These are phyloP conservation scores for Microcyclospora pomicola DNA, from an alignment of 2,329 filamentous ascomycete genomes.

Conservation along the genomic window DNA sequence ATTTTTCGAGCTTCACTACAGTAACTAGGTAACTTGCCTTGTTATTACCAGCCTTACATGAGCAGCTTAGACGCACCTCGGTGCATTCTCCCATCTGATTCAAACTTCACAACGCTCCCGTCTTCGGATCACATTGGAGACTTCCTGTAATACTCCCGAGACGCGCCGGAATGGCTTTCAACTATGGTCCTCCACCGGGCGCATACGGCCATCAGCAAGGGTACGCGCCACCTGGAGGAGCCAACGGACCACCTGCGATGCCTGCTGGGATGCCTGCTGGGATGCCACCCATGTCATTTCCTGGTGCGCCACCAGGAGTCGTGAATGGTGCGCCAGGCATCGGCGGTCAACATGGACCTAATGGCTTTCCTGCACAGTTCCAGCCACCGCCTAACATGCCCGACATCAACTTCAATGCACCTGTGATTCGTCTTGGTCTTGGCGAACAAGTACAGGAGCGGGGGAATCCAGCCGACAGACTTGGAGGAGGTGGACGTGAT, in stretches of 20 bases:
- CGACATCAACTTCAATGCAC: slow-evolving; percentile 96
- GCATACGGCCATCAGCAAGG: slow-evolving; percentile 61
- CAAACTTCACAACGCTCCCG: neutral
- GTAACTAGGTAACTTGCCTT: too few relatives aligned
- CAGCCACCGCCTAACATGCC: slow-evolving; percentile 83
- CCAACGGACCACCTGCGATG: slow-evolving; percentile 33
- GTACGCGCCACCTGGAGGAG: slow-evolving; percentile 40
- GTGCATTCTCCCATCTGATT: too few relatives aligned
- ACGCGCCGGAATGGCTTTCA: slow-evolving; percentile 19
- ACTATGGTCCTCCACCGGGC: slow-evolving; percentile 29
- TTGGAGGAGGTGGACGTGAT: slow-evolving; percentile 8
- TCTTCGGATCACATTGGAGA: neutral
- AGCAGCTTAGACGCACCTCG: too few relatives aligned
- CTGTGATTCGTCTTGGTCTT: slow-evolving; percentile 85
- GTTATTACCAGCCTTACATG: too few relatives aligned
- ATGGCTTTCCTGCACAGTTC: slow-evolving; percentile 64
- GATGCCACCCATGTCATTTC: slow-evolving; percentile 29
- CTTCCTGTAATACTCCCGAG: neutral
- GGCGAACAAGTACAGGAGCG: slow-evolving; percentile 29
- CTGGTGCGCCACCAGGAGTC: slow-evolving; percentile 58
- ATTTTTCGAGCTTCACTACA: too few relatives aligned
- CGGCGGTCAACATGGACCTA: neutral
- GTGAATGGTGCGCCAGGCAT: slow-evolving; percentile 30
- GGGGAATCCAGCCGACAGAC: slow-evolving; percentile 2
- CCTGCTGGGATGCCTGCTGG: slow-evolving; percentile 62